Evolutionary conservation across 1,284 basidiomycete genomes (phyloP).

Genomic region (Mycena sp.): DNA sequence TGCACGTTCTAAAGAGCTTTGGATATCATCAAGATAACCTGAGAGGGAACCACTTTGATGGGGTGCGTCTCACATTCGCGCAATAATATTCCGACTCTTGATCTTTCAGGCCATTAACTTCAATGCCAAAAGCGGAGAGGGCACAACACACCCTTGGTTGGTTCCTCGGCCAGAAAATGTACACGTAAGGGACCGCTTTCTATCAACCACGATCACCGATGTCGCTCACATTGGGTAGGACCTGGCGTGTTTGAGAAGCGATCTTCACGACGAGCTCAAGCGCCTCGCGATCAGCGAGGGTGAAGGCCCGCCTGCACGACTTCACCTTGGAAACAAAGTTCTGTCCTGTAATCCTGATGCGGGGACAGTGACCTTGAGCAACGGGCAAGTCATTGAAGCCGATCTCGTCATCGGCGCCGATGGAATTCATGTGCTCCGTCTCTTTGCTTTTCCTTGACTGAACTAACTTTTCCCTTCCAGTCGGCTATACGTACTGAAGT

Average conservation of each 20-base stretch:
- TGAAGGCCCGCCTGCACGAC: constrained; percentile 1
- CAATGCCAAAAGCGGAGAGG: constrained; percentile 11
- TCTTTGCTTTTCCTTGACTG: too few species aligned
- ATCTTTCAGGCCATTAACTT: not conserved
- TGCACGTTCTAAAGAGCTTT: constrained; percentile 15
- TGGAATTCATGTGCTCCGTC: constrained; percentile 16
- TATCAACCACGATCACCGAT: not conserved
- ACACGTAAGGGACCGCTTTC: too few species aligned
- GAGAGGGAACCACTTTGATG: constrained; percentile 9
- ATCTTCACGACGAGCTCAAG: constrained; percentile 21
- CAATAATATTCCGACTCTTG: too few species aligned
- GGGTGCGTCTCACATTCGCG: constrained; percentile 2
- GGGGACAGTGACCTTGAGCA: constrained; percentile 12
- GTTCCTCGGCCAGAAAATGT: not conserved
- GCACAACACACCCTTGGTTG: constrained; percentile 5
- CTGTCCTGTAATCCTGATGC: constrained; percentile 12
- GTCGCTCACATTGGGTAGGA: not conserved
- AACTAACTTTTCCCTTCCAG: constrained; percentile 1
- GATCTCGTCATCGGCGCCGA: constrained; percentile 28
- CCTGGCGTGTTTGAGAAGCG: constrained; percentile 10
- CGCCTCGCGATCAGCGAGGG: constrained; percentile 22
- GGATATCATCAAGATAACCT: constrained; percentile 10
- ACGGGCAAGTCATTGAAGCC: constrained; percentile 5
- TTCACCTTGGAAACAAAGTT: constrained; percentile 17
- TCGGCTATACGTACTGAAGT: constrained; percentile 17